These are phyloP conservation scores for Leccinum incarnatum DNA, from an alignment of 768 basidiomycete genomes.

Conservation along the genomic window DNA sequence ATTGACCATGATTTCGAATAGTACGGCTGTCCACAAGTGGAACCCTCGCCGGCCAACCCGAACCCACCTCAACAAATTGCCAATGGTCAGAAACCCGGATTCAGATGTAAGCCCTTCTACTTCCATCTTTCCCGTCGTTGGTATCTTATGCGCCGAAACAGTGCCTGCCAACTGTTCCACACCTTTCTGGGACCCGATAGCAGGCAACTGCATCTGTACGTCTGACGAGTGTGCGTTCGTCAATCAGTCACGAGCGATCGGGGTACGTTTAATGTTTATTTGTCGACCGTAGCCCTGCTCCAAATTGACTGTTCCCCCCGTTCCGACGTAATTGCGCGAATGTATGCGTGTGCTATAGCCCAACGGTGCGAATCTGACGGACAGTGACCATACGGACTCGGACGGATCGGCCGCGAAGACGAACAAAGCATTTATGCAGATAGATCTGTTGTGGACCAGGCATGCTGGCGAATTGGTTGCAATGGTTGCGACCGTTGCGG, in stretches of 20 bases:
- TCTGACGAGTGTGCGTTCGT: constrained; percentile 55
- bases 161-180: constrained; percentile 73
- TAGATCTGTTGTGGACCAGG: not conserved
- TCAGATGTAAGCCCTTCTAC: constrained; percentile 46
- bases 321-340: too few relatives aligned
- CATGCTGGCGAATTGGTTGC: not conserved
- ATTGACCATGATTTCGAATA: not conserved
- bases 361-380: constrained; percentile 67
- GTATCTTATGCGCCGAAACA: constrained; percentile 18
- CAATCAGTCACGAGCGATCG: constrained; percentile 63
- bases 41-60: constrained; percentile 58
- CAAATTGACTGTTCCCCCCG: not conserved
- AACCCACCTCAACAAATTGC: constrained; percentile 59
- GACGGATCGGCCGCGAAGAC: constrained; percentile 40
- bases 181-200: constrained; percentile 78
- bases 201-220: constrained; percentile 60
- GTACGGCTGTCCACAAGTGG: constrained; percentile 47
- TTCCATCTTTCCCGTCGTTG: constrained; percentile 3
- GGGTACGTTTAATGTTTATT: constrained; percentile 39
- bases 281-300: not conserved
- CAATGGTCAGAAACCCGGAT: constrained; percentile 39
- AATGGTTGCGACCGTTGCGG: not conserved
- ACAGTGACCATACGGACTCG: constrained; percentile 27
- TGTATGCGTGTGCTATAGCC: constrained; percentile 37
- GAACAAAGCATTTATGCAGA: constrained; percentile 31